Evolutionary conservation across 352 stramenopile species (phyloP).

Genomic region (Phytophthora megakarya): DNA sequence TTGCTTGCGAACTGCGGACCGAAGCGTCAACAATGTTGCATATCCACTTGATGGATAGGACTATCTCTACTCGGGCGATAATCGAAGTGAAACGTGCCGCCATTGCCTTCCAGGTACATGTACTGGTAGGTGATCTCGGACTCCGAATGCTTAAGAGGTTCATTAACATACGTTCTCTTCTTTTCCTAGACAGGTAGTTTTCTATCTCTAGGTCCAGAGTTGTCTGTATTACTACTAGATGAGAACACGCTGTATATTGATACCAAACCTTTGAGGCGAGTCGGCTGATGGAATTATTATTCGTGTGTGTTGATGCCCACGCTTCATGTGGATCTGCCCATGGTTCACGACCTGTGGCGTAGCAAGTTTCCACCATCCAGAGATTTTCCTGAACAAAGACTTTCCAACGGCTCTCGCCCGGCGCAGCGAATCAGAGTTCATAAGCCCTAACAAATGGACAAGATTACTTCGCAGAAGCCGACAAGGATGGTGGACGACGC

Average conservation of each 20-base stretch:
- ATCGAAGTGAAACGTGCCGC: no score
- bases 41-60: no score
- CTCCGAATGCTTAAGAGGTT: background rate
- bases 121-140: no score
- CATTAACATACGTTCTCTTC: slow-evolving; percentile 1
- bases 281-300: background rate
- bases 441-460: slow-evolving; percentile 17
- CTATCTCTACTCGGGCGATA: no score
- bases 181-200: no score
- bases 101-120: no score
- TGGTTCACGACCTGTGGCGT: slow-evolving; percentile 5
- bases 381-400: slow-evolving; percentile 18
- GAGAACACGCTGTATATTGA: background rate
- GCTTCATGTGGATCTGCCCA: background rate
- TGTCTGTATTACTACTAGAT: slow-evolving; percentile 4
- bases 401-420: slow-evolving; percentile 9
- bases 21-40: no score
- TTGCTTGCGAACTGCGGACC: no score
- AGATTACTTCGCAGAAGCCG: background rate
- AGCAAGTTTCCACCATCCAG: slow-evolving; percentile 9
- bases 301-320: background rate
- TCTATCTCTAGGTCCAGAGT: background rate
- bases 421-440: slow-evolving; percentile 18
- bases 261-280: no score
- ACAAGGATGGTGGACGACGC: no score